Conservation (phyloP, 805 yeast species). For the Metschnikowia similis region DNA sequence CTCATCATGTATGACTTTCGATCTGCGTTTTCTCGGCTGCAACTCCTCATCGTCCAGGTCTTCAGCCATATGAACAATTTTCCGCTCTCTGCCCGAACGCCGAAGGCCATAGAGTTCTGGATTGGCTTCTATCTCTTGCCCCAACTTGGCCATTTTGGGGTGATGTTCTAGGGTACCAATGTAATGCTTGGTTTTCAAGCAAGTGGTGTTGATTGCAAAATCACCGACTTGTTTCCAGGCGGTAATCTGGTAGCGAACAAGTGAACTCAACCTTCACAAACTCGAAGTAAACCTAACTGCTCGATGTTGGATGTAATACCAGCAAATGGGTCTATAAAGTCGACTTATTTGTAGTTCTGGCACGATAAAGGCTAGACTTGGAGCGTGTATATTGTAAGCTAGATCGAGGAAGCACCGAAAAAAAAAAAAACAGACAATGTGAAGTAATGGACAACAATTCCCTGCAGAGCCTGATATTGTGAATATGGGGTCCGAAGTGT, state of each 20-base stretch:
- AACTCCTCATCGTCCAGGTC: conserved; percentile 33
- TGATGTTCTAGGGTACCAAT: not conserved
- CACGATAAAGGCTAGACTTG: not conserved
- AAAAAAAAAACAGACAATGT: too few relatives aligned
- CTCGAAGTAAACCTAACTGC: not conserved
- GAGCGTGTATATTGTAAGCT: not conserved
- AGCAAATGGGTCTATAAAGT: not conserved
- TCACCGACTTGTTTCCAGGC: not conserved
- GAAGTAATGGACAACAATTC: not conserved
- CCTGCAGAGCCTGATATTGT: not conserved
- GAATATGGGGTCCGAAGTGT: not conserved
- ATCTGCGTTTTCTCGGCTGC: conserved; percentile 13
- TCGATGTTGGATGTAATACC: not conserved
- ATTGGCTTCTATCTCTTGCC: conserved; percentile 31
- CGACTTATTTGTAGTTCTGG: not conserved
- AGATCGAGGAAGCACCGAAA: not conserved
- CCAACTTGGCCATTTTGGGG: conserved; percentile 12
- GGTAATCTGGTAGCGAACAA: not conserved
- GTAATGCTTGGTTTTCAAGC: not conserved
- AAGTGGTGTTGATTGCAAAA: not conserved
- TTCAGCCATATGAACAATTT: conserved; percentile 30
- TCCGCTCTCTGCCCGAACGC: conserved; percentile 64
- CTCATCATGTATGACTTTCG: conserved; percentile 11
- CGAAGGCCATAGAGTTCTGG: conserved; percentile 84
- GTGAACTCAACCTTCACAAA: not conserved